Evolutionary conservation across 371 early-diverging fungal genomes (phyloP).

Genomic region (Rhizopus microsporus): DNA sequence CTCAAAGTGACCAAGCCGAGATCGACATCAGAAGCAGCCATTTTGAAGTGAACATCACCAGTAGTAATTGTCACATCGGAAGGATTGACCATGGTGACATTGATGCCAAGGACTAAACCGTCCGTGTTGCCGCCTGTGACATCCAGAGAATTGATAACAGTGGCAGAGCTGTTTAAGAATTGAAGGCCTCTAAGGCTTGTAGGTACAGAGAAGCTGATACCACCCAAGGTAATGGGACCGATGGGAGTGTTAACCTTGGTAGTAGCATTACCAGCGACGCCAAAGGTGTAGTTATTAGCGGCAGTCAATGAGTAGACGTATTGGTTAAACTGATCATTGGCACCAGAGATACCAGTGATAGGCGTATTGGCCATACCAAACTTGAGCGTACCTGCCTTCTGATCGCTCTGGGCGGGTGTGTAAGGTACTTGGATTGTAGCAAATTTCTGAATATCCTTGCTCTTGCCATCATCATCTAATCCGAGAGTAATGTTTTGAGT

Average conservation of each 20-base stretch:
- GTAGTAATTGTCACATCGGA: constrained; percentile 58
- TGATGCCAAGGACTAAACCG: constrained; percentile 52
- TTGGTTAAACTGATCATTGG: constrained; percentile 44
- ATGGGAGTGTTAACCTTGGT: constrained; percentile 61
- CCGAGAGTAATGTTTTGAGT: constrained; percentile 53
- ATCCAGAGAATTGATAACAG: constrained; percentile 58
- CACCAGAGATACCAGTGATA: constrained; percentile 43
- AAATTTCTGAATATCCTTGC: constrained; percentile 34
- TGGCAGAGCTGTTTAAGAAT: constrained; percentile 60
- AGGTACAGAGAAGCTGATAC: constrained; percentile 59
- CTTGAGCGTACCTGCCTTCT: constrained; percentile 45
- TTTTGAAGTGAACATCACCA: constrained; percentile 52
- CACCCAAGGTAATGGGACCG: constrained; percentile 57
- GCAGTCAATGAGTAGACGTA: constrained; percentile 55
- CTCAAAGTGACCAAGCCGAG: constrained; percentile 55
- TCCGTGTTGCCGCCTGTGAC: constrained; percentile 58
- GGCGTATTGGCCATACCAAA: constrained; percentile 49
- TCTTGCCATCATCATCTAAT: constrained; percentile 24
- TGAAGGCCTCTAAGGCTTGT: constrained; percentile 59
- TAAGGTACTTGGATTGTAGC: constrained; percentile 49
- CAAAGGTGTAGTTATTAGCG: constrained; percentile 44
- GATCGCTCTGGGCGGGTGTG: constrained; percentile 47
- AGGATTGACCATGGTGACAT: constrained; percentile 62
- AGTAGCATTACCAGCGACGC: constrained; percentile 50
- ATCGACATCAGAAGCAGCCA: constrained; percentile 39